phyloP scores from a whole-genome alignment of 352 stramenopile genomes.

The Saprolegnia diclina region DNA sequence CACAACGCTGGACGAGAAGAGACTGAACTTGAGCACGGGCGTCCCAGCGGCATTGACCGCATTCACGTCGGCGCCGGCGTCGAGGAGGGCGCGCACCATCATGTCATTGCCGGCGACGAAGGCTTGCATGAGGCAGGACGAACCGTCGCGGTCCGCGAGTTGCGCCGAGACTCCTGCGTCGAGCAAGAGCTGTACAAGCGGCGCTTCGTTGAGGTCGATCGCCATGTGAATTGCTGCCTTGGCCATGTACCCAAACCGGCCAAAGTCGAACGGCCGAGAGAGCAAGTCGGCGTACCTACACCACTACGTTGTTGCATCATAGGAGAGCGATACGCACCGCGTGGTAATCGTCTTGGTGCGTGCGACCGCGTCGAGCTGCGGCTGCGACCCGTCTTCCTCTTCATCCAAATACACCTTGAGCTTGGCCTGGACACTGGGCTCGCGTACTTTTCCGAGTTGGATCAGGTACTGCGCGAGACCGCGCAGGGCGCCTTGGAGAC shows the following conservation, averaged over 20 bases:
- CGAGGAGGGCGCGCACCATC: constrained; percentile 34
- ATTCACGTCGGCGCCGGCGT: constrained; percentile 39
- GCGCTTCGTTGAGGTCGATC: constrained; percentile 36
- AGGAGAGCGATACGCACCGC: neutral
- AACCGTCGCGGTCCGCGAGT: constrained; percentile 31
- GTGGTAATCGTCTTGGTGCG: constrained; percentile 18
- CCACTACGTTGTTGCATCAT: neutral
- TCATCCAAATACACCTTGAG: constrained; percentile 15
- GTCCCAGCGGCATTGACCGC: constrained; percentile 57
- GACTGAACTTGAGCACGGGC: constrained; percentile 48
- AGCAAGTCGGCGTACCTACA: constrained; percentile 47
- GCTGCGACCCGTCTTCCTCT: constrained; percentile 22
- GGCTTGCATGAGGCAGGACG: constrained; percentile 55
- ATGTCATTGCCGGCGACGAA: constrained; percentile 43
- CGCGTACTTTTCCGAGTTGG: neutral
- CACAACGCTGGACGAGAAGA: constrained; percentile 33
- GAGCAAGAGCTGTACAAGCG: neutral
- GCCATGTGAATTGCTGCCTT: constrained; percentile 54
- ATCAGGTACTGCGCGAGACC: neutral
- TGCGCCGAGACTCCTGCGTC: constrained; percentile 35
- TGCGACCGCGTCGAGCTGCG: neutral
- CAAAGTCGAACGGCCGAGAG: constrained; percentile 36
- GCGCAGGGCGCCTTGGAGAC: neutral
- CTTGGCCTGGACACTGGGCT: constrained; percentile 3
- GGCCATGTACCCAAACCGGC: constrained; percentile 43